Evolutionary conservation across 2,329 filamentous ascomycete species (phyloP), one percentile per base, ranked within the genome.

Genomic region (Hypoxylon sp.): DNA sequence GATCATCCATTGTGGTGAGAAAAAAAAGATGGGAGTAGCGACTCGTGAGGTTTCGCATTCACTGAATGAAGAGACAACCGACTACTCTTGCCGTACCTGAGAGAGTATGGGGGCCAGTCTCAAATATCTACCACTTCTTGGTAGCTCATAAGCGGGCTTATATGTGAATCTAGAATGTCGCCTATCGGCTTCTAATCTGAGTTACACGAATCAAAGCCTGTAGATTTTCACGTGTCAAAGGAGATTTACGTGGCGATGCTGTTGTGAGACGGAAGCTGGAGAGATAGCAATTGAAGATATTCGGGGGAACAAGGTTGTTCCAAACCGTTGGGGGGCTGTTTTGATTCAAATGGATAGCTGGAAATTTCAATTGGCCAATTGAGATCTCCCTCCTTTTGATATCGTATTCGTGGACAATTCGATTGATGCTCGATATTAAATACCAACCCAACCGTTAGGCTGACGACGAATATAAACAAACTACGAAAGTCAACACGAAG

Each of bases 241-340:
- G 20, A 20, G 7, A 40, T 17, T 14, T 14, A 44, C 17, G 14
- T 20, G 40, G 17, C 37, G 14, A 17, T 40, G 37, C 37, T 48
- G 44, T 48, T 48, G 22, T 49, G 46, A 49, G 3, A 49, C 40
- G 40, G n/a, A 22, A 7, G 2, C 42, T 7, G 8, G 11, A 48
- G 40, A 48, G 25, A 20, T 13, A 13, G 13, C 33, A 33, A 22
- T 20, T 44, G 60, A 53, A 61, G 48, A 40, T 10, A 46, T 54
- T 40, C 25, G 54, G 46, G 51, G 69, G 69, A 72, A 69, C 22
- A 72, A 72, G 46, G 50, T 72, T 72, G 53, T 72, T 72, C 69
- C 69, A 69, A 71, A 67, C 66, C 69, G n/a, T n/a, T n/a, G n/a
- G n/a, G n/a, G 66, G 27, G 8, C n/a, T 33, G 20, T 27, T 53